These are phyloP conservation scores for Mucor velutinosus DNA, from an alignment of 371 early-diverging fungal species.

Conservation along the genomic window DNA sequence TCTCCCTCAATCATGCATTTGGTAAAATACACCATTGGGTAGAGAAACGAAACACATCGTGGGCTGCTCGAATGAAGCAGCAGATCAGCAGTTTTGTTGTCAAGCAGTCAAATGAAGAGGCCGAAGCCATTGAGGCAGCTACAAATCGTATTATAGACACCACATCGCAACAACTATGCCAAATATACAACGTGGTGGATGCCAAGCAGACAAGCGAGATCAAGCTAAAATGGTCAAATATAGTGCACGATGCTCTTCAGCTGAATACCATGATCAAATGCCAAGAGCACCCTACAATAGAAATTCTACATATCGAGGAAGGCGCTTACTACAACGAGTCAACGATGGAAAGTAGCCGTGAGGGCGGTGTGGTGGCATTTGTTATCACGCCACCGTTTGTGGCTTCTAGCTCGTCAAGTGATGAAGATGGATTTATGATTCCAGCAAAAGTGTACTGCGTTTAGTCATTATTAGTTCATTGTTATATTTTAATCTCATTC, in stretches of 20 bases:
- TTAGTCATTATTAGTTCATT: slow-evolving; percentile 1
- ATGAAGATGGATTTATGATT: slow-evolving; percentile 31
- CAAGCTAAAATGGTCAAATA: not conserved
- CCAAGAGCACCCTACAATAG: slow-evolving; percentile 25
- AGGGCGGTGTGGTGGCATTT: slow-evolving; percentile 17
- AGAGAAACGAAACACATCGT: slow-evolving; percentile 25
- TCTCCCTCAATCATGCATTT: slow-evolving; percentile 35
- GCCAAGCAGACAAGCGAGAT: slow-evolving; percentile 6
- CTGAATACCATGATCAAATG: slow-evolving; percentile 36
- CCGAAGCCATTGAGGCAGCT: slow-evolving; percentile 18
- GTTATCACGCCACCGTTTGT: slow-evolving; percentile 36
- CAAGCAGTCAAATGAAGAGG: slow-evolving; percentile 24
- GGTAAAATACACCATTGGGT: slow-evolving; percentile 35
- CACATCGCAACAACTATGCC: slow-evolving; percentile 3
- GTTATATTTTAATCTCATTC: not conserved
- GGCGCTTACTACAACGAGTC: slow-evolving; percentile 20
- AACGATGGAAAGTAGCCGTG: slow-evolving; percentile 21
- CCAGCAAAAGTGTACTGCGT: slow-evolving; percentile 40
- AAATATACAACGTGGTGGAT: not conserved
- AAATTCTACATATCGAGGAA: slow-evolving; percentile 25
- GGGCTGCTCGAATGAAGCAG: slow-evolving; percentile 41
- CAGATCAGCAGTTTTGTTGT: slow-evolving; percentile 35
- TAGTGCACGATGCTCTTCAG: slow-evolving; percentile 24
- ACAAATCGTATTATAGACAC: slow-evolving; percentile 17
- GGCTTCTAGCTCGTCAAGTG: slow-evolving; percentile 23